Evolutionary conservation across 1,139 yeast species (phyloP), one percentile per base, ranked within the genome.

Genomic region (Protomyces lactucae-debilis): DNA sequence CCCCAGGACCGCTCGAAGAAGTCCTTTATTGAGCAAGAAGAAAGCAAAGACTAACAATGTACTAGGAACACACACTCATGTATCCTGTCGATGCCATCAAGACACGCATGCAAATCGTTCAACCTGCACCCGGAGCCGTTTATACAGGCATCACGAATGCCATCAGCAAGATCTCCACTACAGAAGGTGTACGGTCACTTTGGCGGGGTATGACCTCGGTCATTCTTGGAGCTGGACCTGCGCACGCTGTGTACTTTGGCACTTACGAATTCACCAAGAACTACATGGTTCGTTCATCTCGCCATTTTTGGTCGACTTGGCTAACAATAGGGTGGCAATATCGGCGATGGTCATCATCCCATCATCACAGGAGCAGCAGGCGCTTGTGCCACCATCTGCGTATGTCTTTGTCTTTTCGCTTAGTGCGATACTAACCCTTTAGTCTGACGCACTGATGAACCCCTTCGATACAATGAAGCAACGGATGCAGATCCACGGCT

Each of bases 171-270:
- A 91, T 93, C 66, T 82, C 91, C 21, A 83, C 96, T 16, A 81
- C 88, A n/a, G 99, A 93, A 75, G 99, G 99, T 1, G 88, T 95
- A 2, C 75, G 84, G 66, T 88, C 96, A 0, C 82, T 92, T 55
- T 93, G 98, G 97, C 81, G 96, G 73, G 99, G 99, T 67, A 91
- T 93, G 40, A 86, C 93, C 16, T 88, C 97, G 1, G 96, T 95
- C 69, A 85, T 92, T 10, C 74, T 93, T 68, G 99, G 99, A 53
- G 98, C 99, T n/a, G 99, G 99, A 3, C 99, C 99, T 1, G 98
- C 99, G 9, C 99, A 93, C 77, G 99, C 99, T 0, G 88, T 95
- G 16, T 95, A 95, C 77, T 93, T 92, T 76, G 87, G 93, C n/a
- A 96, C 95, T 6, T 95, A 92, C 76, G 99, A 93, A 76, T 82